phyloP scores from a whole-genome alignment of 768 basidiomycete species.

The Megacollybia marginata region DNA sequence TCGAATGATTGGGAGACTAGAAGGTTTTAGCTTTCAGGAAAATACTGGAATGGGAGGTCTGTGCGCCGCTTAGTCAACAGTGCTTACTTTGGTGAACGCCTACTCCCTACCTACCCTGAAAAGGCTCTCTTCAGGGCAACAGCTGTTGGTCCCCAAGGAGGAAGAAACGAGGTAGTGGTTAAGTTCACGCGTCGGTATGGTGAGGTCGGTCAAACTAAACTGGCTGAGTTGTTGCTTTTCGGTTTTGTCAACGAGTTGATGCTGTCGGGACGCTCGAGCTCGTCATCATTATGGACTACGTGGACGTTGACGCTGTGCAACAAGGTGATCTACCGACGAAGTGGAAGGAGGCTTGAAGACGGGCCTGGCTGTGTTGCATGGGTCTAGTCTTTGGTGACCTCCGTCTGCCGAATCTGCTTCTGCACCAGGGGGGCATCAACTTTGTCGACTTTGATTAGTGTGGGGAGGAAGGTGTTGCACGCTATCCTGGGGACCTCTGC shows the following conservation, averaged over 20 bases:
- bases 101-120: too few species aligned
- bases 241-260: not conserved
- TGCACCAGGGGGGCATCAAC: constrained; percentile 2
- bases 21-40: too few species aligned
- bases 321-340: too few species aligned
- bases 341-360: not conserved
- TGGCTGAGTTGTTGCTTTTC: not conserved
- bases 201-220: not conserved
- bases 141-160: not conserved
- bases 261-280: not conserved
- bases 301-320: too few species aligned
- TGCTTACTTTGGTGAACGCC: too few species aligned
- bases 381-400: constrained; percentile 14
- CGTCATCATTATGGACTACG: constrained; percentile 1
- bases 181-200: not conserved
- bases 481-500: constrained; percentile 9
- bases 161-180: not conserved
- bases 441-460: constrained; percentile 19
- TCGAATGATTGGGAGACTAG: too few species aligned
- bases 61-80: too few species aligned
- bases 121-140: not conserved
- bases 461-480: constrained; percentile 7
- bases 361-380: constrained; percentile 10
- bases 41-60: too few species aligned
- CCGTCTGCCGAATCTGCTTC: constrained; percentile 9